Evolutionary conservation across 1,139 yeast species (phyloP).

Genomic region (Sugiyamaella novakii): DNA sequence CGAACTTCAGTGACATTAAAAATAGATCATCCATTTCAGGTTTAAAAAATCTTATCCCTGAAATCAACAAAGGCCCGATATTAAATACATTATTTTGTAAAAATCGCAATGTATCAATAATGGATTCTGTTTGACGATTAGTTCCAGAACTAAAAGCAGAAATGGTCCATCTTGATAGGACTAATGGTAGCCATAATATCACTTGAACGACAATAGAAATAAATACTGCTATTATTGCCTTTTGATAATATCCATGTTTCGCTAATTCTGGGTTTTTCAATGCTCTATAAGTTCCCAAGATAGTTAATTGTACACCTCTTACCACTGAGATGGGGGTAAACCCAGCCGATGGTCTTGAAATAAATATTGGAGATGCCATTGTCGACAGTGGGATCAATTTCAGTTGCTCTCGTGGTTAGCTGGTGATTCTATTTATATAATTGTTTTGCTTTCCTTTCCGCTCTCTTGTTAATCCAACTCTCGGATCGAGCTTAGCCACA

Average conservation of each 20-base stretch:
- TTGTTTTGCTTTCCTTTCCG: neutral
- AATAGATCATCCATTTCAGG: conserved; percentile 47
- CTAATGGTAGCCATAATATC: conserved; percentile 44
- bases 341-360: conserved; percentile 53
- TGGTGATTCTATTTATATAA: too few species aligned
- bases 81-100: conserved; percentile 48
- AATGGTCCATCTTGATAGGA: conserved; percentile 29
- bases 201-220: conserved; percentile 47
- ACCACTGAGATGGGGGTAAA: conserved; percentile 52
- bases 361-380: conserved; percentile 55
- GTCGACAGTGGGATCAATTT: too few species aligned
- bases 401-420: too few species aligned
- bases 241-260: conserved; percentile 42
- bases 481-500: too few species aligned
- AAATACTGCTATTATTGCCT: conserved; percentile 43
- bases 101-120: conserved; percentile 38
- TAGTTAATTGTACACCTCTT: conserved; percentile 57
- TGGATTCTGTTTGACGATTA: conserved; percentile 28
- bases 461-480: too few species aligned
- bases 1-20: conserved; percentile 46
- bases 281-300: conserved; percentile 53
- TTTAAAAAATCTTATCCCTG: conserved; percentile 46
- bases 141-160: conserved; percentile 28
- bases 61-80: conserved; percentile 48
- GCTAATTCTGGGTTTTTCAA: conserved; percentile 50